Percentiles rank a stretch among this genome's conserved stretches.
phyloP scores from a whole-genome alignment of 176 grass and related monocot genomes.

The Calamus simplicifolius region DNA sequence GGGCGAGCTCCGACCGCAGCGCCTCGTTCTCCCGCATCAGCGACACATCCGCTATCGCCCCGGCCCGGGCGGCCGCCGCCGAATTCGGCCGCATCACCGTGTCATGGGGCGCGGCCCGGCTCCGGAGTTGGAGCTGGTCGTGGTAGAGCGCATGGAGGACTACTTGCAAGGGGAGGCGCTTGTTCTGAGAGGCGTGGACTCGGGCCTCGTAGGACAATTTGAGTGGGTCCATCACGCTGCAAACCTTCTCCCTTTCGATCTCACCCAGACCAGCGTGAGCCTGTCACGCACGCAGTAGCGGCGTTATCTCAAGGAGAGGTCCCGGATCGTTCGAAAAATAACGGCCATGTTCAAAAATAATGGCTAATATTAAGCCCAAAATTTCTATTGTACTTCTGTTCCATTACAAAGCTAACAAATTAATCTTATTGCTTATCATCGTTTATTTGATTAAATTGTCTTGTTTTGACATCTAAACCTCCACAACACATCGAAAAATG shows the following conservation, averaged over 20 bases:
- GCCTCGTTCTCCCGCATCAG: constrained; percentile 72
- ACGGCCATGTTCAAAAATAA: too few species aligned
- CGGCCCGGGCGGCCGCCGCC: neutral
- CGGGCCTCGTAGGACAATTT: constrained; percentile 63
- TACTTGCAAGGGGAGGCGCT: constrained; percentile 58
- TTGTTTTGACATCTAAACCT: too few species aligned
- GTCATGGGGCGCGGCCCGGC: constrained; percentile 9
- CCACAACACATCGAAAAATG: too few species aligned
- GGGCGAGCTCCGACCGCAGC: constrained; percentile 40
- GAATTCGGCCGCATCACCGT: neutral
- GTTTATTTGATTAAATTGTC: too few species aligned
- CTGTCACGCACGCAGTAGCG: neutral
- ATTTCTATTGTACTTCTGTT: too few species aligned
- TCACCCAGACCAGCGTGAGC: constrained; percentile 58
- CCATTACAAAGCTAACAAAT: too few species aligned
- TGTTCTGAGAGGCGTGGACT: constrained; percentile 75
- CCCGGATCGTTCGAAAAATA: too few species aligned
- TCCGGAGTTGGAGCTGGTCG: constrained; percentile 70
- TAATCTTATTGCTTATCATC: too few species aligned
- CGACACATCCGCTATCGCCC: constrained; percentile 37
- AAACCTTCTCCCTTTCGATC: constrained; percentile 82
- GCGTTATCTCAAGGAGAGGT: too few species aligned
- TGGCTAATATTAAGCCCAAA: too few species aligned
- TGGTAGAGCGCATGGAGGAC: constrained; percentile 72
- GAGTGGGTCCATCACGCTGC: constrained; percentile 80